phyloP scores from a whole-genome alignment of 306 rosid genomes.

The Casuarina glauca region DNA sequence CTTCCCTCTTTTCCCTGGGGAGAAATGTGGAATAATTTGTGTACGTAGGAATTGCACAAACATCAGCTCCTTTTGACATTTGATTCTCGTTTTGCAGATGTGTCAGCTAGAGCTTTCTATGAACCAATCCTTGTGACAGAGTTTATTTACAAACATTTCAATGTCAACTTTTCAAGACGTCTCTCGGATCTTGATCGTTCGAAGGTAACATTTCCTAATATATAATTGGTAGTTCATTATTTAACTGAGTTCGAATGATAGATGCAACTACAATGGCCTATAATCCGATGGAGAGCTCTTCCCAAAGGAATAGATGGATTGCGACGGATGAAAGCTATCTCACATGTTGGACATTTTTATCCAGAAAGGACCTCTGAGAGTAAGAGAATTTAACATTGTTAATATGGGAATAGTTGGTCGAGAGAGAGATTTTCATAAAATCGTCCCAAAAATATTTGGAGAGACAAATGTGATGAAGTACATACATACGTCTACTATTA shows the following conservation, averaged over 20 bases:
- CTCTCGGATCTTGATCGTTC: slow-evolving; percentile 52
- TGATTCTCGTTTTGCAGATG: slow-evolving; percentile 50
- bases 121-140: slow-evolving; percentile 56
- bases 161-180: slow-evolving; percentile 27
- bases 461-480: neutral
- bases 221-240: neutral
- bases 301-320: too few relatives aligned
- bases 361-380: neutral
- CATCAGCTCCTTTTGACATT: neutral
- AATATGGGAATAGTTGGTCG: neutral
- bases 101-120: slow-evolving; percentile 64
- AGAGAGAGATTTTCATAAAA: neutral
- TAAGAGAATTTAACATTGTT: too few relatives aligned
- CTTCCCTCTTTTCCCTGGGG: neutral
- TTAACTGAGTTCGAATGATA: neutral
- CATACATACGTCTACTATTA: neutral
- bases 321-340: too few relatives aligned
- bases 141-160: slow-evolving; percentile 33
- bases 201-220: slow-evolving; percentile 44
- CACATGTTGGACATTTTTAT: neutral
- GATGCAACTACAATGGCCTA: neutral
- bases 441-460: neutral
- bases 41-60: neutral
- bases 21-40: neutral
- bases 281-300: neutral